phyloP scores from a whole-genome alignment of 2,329 filamentous ascomycete species.

The Penicillium hesseltinei region DNA sequence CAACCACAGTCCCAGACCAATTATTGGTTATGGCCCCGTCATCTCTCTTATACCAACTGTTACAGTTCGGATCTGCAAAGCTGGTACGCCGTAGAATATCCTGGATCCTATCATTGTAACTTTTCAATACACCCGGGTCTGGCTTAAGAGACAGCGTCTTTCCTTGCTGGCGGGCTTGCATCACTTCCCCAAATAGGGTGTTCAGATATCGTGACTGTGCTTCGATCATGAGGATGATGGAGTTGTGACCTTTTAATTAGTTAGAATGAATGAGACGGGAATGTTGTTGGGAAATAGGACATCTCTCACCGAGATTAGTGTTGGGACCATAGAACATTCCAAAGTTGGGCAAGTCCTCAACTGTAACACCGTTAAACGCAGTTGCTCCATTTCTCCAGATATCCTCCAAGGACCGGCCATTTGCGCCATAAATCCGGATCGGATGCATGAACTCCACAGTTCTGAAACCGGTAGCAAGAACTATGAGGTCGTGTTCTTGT shows the following conservation, averaged over 20 bases:
- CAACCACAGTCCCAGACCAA: constrained; percentile 54
- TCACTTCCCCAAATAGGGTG: constrained; percentile 49
- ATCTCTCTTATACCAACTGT: constrained; percentile 57
- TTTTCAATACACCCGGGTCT: constrained; percentile 37
- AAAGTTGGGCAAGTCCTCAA: constrained; percentile 56
- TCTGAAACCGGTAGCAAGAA: constrained; percentile 60
- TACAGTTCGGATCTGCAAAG: constrained; percentile 56
- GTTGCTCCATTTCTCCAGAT: constrained; percentile 56
- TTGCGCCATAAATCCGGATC: constrained; percentile 51
- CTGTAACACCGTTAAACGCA: constrained; percentile 53
- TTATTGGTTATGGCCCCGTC: constrained; percentile 58
- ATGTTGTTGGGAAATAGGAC: background rate
- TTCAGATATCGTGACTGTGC: constrained; percentile 57
- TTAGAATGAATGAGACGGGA: background rate
- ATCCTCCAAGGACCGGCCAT: constrained; percentile 45
- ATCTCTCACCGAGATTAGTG: constrained; percentile 45
- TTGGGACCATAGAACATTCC: constrained; percentile 60
- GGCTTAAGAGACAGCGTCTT: constrained; percentile 49
- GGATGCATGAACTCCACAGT: constrained; percentile 60
- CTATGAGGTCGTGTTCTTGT: constrained; percentile 54
- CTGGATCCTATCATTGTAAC: constrained; percentile 51
- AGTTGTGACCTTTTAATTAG: constrained; percentile 48
- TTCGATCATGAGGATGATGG: constrained; percentile 63
- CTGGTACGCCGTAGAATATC: constrained; percentile 42
- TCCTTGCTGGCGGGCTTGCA: constrained; percentile 45